These are phyloP conservation scores for Acacia confusa DNA, from an alignment of 306 rosid species.

Conservation along the genomic window DNA sequence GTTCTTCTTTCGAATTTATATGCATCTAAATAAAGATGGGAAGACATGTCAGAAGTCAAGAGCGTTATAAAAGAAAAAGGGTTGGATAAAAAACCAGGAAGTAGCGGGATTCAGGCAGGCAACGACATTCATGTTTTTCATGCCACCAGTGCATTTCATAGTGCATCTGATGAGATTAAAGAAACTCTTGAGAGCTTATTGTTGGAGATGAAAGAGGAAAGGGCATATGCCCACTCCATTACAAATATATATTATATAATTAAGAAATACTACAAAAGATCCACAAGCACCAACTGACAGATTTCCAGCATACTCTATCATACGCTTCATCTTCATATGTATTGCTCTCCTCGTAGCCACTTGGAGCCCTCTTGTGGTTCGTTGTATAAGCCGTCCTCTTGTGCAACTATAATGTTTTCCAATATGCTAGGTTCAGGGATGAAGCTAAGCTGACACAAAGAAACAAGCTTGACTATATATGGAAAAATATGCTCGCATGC, in stretches of 20 bases:
- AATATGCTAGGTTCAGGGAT: too few species aligned
- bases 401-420: too few species aligned
- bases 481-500: neutral
- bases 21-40: constrained; percentile 44
- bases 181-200: constrained; percentile 39
- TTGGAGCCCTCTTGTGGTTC: too few species aligned
- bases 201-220: constrained; percentile 38
- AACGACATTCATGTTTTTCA: constrained; percentile 28
- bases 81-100: constrained; percentile 46
- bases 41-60: constrained; percentile 49
- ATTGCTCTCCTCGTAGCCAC: too few species aligned
- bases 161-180: constrained; percentile 35
- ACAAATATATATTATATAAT: too few species aligned
- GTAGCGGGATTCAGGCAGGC: constrained; percentile 43
- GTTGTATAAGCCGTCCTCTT: too few species aligned
- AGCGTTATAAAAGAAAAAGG: constrained; percentile 44
- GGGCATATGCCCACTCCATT: constrained; percentile 8
- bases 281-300: too few species aligned
- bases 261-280: too few species aligned
- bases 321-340: too few species aligned
- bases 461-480: too few species aligned
- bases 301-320: too few species aligned
- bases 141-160: constrained; percentile 37
- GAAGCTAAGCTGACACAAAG: too few species aligned
- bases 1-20: constrained; percentile 45